Evolutionary conservation across 192 early-diverging fungal genomes (phyloP), one percentile per base, ranked within the genome.

Genomic region (Geranomyces michiganensis): DNA sequence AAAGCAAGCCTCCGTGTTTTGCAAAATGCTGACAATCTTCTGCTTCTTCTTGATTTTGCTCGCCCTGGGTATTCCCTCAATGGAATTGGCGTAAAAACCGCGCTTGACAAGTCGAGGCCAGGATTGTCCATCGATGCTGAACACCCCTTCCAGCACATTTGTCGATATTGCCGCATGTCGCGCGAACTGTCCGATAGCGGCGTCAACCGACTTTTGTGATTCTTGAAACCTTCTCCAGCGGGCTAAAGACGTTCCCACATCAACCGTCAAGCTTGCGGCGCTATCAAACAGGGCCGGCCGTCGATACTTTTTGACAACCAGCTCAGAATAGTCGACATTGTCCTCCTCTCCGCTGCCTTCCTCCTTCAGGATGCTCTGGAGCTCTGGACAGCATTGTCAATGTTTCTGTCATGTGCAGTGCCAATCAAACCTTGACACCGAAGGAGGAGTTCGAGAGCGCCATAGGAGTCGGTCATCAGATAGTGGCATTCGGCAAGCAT

Each of bases 81-180:
- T 56, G 27, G 56, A 56, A 36, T 56, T 69, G 1, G 6, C 21
- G 68, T 24, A 29, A 45, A 69, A 60, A 22, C 68, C 68, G 26
- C 68, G 32, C 24, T 26, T 56, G 1, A 69, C 43, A 31, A 69
- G 53, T n/a, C 31, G 33, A 17, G 68, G 56, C 68, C 68, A 69
- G 19, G 36, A 46, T 7, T 69, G 17, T n/a, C 56, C 68, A 7
- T 69, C 68, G 24, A 69, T 10, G 3, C 7, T 9, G 56, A 69
- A 69, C 21, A 69, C 56, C 5, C 68, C 68, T 60, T 69, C 68
- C 13, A 69, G 44, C 2, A 69, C 45, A 44, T 69, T 69, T 2
- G 68, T 69, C 32, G 1, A 17, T 9, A 69, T 5, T 6, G 43
- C 68, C 1, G 68, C 68, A 36, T 59, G 3, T 2, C 68, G 68